Percentiles rank a stretch among this genome's conserved stretches.
Conservation (phyloP, 108 stramenopile species). For the Skeletonema potamos region DNA sequence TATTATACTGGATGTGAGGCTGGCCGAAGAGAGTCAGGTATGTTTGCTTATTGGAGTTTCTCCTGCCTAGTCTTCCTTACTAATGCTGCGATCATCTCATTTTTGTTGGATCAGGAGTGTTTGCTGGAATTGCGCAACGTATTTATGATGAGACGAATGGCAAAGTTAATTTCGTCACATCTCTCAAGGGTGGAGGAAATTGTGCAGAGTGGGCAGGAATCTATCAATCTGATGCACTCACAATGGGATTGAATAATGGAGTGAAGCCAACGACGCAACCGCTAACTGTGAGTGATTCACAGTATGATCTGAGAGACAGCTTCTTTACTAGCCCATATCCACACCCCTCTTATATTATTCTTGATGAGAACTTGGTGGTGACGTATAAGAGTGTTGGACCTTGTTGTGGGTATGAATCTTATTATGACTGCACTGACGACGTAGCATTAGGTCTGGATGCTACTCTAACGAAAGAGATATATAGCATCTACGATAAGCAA, state of each 20-base stretch:
- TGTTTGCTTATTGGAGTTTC: too few species aligned
- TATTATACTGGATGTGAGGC: slow-evolving; percentile 58
- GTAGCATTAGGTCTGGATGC: slow-evolving; percentile 33
- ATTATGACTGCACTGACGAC: slow-evolving; percentile 44
- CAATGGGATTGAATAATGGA: slow-evolving; percentile 20
- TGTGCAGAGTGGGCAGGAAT: slow-evolving; percentile 45
- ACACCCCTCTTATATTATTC: slow-evolving; percentile 41
- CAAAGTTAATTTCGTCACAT: slow-evolving; percentile 31
- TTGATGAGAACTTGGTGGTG: slow-evolving; percentile 39
- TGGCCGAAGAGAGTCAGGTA: slow-evolving; percentile 47
- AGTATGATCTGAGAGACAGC: slow-evolving; percentile 32
- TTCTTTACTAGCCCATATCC: slow-evolving; percentile 53
- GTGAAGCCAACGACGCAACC: slow-evolving; percentile 39
- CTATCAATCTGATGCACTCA: slow-evolving; percentile 43
- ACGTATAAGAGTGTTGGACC: slow-evolving; percentile 55
- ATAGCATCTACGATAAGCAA: slow-evolving; percentile 25
- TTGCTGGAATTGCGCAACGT: slow-evolving; percentile 43
- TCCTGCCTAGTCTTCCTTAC: too few species aligned
- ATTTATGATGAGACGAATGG: slow-evolving; percentile 31
- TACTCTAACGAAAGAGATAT: slow-evolving; percentile 28
- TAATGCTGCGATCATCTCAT: too few species aligned
- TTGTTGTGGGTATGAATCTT: slow-evolving; percentile 52
- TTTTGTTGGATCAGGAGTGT: too few species aligned
- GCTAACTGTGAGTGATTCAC: slow-evolving; percentile 30
- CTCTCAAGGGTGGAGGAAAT: slow-evolving; percentile 50